Base-by-base conservation (phyloP, 225 moss, liverwort and hornwort species). In the Pleurozium schreberi region DNA sequence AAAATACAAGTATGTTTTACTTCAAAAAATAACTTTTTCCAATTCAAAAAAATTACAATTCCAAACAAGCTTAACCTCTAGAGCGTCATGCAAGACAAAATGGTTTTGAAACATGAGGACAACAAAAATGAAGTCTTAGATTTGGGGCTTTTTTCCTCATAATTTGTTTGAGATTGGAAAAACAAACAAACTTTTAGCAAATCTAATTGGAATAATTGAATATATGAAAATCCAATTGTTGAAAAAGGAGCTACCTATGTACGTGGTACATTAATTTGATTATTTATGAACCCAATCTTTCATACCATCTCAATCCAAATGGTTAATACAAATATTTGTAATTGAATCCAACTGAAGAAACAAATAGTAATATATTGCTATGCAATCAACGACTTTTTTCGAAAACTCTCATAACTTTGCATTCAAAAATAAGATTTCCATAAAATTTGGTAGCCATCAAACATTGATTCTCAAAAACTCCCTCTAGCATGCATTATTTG, bases 141-240 rank as follows among this genome's bases (percentile, higher is more conserved):
- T 22, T 34, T 22, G 3, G 5, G 4, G 1, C 27, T 19, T 19
- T 19, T 47, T 33, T 49, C 4, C 3, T 47, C 31, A 75, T 12
- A 75, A 33, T 12, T 49, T 7, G 4, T 33, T 75, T 33, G 49
- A 47, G 1, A 18, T 47, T 17, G 12, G 20, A 5, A 1, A 36
- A 52, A 14, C 8, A 19, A 14, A 14, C 5, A 36, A 36, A 25
- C 13, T 22, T 34, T 3, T 1, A 50, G 0, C 0, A 2, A 21
- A 21, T 49, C 12, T 19, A 15, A n/a, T n/a, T n/a, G n/a, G n/a
- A n/a, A n/a, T n/a, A 21, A 14, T 36, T 50, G 53, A 53, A 16
- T 60, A 10, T 9, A 14, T 76, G 11, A 53, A 23, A 5, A 76
- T 76, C 5, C 20, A 75, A 0, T 20, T 33, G 75, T 55, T n/a